Evolutionary conservation across 352 stramenopile species (phyloP), one percentile per base, ranked within the genome.

Genomic region (Bremia lactucae): DNA sequence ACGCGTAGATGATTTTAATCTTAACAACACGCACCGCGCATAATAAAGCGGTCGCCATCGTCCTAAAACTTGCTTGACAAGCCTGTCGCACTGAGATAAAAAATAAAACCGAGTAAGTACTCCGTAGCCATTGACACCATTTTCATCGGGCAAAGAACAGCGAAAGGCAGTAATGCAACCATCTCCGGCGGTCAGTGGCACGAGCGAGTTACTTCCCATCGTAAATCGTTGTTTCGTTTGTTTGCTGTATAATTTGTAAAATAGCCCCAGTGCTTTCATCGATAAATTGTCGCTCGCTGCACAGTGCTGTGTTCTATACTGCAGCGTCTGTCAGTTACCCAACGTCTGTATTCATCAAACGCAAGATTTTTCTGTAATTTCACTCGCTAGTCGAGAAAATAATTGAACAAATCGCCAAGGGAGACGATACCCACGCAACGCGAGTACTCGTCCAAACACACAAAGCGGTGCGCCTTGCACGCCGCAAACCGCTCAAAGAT

Each of bases 371-470:
- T 28, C 21, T 46, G 23, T 55, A 45, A 24, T 46, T 48, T 57
- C 35, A 36, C 56, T 59, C 36, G 56, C 65, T 89, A 83, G 50
- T 88, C 59, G 40, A 92, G 63, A 64, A 92, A 92, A 82, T 92
- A 92, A 76, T 88, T 87, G 72, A 92, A 92, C 71, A 92, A 63
- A 63, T 92, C 79, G 52, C 79, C 89, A 44, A 92, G 72, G 40
- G 79, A 86, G 60, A 92, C 72, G 50, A 92, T 65, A 41, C 79
- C 79, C 36, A 89, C 76, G 53, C 76, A 89, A 36, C 69, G 76
- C 49, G 58, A 71, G 61, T 78, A 84, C 62, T 89, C 77, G 65
- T 92, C 77, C 56, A 87, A 74, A 51, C 79, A 92, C 28, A 92
- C 76, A 39, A 92, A 68, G 21, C 77, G 79, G 44, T 92, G 79